A percentile compares a stretch with the other conserved stretches of the same genome.
Evolutionary conservation across 2,329 filamentous ascomycete species (phyloP).

Genomic region (Alternaria brassicicola): DNA sequence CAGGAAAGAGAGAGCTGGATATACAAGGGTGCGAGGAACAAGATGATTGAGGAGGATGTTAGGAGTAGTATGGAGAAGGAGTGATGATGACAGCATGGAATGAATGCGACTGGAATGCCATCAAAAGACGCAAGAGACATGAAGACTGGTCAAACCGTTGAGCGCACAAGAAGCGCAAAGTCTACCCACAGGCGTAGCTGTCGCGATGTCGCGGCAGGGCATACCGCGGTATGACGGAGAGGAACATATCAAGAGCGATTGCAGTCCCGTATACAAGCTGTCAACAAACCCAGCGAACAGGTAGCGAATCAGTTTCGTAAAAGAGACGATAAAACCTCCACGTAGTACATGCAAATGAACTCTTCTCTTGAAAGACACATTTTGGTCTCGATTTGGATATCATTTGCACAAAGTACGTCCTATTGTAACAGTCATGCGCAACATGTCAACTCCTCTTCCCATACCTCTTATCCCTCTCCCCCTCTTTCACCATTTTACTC

Average conservation of each 20-base stretch:
- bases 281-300: not conserved
- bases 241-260: not conserved
- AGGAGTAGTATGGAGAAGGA: conserved; percentile 10
- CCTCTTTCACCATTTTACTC: conserved; percentile 56
- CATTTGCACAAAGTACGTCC: conserved; percentile 3
- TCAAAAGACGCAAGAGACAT: too few relatives aligned
- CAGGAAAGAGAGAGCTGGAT: conserved; percentile 49
- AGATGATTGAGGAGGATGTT: conserved; percentile 28
- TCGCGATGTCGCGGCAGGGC: not conserved
- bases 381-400: conserved; percentile 2
- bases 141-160: too few relatives aligned
- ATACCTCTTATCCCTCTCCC: not conserved
- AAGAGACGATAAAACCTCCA: not conserved
- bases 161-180: not conserved
- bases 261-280: not conserved
- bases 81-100: too few relatives aligned
- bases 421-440: conserved; percentile 9
- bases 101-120: too few relatives aligned
- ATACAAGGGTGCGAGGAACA: conserved; percentile 49
- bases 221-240: not conserved
- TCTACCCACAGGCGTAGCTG: not conserved
- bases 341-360: not conserved
- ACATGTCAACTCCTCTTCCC: not conserved
- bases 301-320: not conserved
- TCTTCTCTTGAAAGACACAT: not conserved